Evolutionary conservation across 1,284 basidiomycete genomes (phyloP).

Genomic region (Boletus nobilissimus): DNA sequence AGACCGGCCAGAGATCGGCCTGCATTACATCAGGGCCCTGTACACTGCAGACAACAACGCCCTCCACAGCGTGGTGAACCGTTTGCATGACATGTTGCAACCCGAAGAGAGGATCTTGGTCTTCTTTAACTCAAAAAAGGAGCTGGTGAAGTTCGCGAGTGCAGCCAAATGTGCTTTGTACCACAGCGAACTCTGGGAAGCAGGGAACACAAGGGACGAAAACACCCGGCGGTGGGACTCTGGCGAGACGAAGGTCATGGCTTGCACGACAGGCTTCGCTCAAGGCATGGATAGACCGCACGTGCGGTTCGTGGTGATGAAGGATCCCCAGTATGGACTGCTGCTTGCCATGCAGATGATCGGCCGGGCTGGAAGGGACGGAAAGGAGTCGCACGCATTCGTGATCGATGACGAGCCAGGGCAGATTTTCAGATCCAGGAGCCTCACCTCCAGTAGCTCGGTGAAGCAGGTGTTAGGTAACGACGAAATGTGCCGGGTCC

Average conservation of each 20-base stretch:
- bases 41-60: neutral
- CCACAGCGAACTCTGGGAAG: neutral
- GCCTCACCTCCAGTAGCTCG: neutral
- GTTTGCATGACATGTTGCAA: neutral
- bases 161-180: neutral
- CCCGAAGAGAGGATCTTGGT: neutral
- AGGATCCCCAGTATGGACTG: neutral
- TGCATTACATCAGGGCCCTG: neutral
- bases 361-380: neutral
- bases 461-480: neutral
- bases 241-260: neutral
- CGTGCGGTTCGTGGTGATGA: constrained; percentile 6
- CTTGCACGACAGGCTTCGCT: neutral
- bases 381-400: neutral
- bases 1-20: neutral
- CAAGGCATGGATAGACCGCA: neutral
- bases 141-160: neutral
- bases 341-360: neutral
- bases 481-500: neutral
- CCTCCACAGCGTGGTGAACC: neutral
- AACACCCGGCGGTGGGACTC: neutral
- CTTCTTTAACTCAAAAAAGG: neutral
- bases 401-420: neutral
- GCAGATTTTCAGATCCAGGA: neutral
- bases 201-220: neutral